Conservation (phyloP, 1,284 basidiomycete species). For the Heterobasidion irregulare region DNA sequence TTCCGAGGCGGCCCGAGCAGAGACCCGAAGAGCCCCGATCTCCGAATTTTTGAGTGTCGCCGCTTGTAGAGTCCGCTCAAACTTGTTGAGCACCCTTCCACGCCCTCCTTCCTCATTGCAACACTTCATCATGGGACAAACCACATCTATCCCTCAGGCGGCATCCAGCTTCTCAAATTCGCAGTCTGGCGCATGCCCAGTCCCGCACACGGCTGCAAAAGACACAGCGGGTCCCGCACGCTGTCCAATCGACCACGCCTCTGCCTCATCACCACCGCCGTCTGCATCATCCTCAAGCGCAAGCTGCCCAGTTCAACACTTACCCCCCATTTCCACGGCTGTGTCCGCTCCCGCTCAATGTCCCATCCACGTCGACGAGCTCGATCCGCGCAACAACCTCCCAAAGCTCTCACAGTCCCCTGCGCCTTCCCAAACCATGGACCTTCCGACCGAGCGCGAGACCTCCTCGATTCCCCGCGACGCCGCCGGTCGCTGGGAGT, state of each 20-base stretch:
- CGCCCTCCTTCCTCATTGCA: not conserved
- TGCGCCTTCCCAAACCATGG: constrained; percentile 44
- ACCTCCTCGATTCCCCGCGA: constrained; percentile 85
- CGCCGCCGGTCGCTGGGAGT: constrained; percentile 71
- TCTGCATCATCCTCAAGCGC: constrained; percentile 17
- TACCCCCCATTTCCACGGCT: constrained; percentile 4
- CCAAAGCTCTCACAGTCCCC: constrained; percentile 71
- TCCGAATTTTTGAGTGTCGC: too few relatives aligned
- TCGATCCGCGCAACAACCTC: constrained; percentile 90
- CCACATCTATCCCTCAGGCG: not conserved
- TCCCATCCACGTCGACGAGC: constrained; percentile 22
- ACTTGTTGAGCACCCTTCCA: too few relatives aligned
- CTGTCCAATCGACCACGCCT: constrained; percentile 38
- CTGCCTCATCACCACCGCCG: constrained; percentile 4
- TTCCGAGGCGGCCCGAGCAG: too few relatives aligned
- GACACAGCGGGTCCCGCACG: constrained; percentile 20
- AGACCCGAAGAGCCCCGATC: too few relatives aligned
- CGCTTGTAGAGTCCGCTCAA: too few relatives aligned
- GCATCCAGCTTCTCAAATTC: constrained; percentile 10
- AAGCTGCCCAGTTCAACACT: constrained; percentile 39
- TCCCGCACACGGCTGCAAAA: constrained; percentile 21
- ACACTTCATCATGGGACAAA: not conserved
- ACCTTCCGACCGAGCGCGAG: constrained; percentile 71
- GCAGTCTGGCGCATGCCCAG: constrained; percentile 28
- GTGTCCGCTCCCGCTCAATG: constrained; percentile 25